Base-by-base conservation (phyloP, 768 basidiomycete genomes). In the Kwoniella botswanensis region DNA sequence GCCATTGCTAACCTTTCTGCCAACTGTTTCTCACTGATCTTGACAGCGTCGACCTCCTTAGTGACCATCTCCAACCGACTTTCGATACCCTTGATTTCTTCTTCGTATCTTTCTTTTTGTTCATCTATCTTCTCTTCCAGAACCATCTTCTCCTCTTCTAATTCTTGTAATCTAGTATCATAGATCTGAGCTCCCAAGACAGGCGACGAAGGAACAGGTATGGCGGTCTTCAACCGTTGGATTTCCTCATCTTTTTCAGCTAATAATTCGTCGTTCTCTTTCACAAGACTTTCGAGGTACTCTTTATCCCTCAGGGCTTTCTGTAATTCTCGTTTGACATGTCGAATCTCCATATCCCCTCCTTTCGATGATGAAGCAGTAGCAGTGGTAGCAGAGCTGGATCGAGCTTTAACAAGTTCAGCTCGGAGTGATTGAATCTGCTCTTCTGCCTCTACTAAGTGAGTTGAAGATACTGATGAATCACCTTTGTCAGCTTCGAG, bases 231-330 rank as follows among this genome's bases (percentile, higher is more conserved):
- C 42, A 82, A 67, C 5, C 52, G 29, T 9, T 71, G 46, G 21
- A 79, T 79, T 66, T 82, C 77, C 42, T 73, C 70, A n/a, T 79
- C 78, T 50, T 78, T 79, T 46, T 71, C 70, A 2, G 71, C 73
- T 13, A 79, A 46, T 22, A 76, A 44, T 12, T 76, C 68, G 44
- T 79, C 75, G 58, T 71, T 76, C 57, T 72, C 71, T 21, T 79
- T 71, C 2, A 81, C 61, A 50, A 74, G 66, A 29, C 67, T 68
- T 50, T 79, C 70, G 1, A 79, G 62, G 11, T 71, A 74, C 17
- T 74, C 75, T 61, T 71, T 74, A 42, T 78, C 76, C 21, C 74
- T 65, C 2, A 74, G 43, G 2, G 76, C 63, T 15, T 70, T 71
- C 15, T 70, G 63, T 6, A 77, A 42, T 62, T 80, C 77, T 35